These are phyloP conservation scores for Lolium multiflorum DNA, from an alignment of 176 grass and related monocot species.

Conservation along the genomic window DNA sequence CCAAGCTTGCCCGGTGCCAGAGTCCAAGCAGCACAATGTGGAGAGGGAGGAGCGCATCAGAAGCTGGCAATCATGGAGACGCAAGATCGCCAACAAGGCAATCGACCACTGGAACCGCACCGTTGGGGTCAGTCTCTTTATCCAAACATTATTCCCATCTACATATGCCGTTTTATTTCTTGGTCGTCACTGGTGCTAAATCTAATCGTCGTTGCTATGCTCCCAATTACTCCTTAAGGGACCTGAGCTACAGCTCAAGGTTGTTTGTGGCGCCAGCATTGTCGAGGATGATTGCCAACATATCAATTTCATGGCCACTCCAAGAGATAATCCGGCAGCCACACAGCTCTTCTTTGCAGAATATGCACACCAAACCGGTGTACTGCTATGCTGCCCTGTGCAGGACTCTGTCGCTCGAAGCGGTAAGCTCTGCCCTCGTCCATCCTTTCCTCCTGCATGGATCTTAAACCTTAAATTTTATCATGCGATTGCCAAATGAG, in stretches of 20 bases:
- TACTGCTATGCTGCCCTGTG: not conserved
- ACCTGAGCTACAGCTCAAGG: not conserved
- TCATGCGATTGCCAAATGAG: not conserved
- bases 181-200: not conserved
- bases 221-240: not conserved
- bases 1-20: not conserved
- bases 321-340: not conserved
- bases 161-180: not conserved
- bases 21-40: not conserved
- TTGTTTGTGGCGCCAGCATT: not conserved
- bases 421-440: not conserved
- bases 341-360: not conserved
- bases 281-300: not conserved
- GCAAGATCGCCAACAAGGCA: not conserved
- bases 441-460: no score
- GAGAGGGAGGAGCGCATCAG: not conserved
- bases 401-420: not conserved
- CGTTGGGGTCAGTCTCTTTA: not conserved
- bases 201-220: not conserved
- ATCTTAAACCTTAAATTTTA: no score
- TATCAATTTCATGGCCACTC: not conserved
- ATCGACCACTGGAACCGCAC: not conserved
- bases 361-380: not conserved
- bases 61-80: not conserved
- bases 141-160: not conserved